Evolutionary conservation across 495 filamentous ascomycete species (phyloP).

Genomic region (Podospora didyma): DNA sequence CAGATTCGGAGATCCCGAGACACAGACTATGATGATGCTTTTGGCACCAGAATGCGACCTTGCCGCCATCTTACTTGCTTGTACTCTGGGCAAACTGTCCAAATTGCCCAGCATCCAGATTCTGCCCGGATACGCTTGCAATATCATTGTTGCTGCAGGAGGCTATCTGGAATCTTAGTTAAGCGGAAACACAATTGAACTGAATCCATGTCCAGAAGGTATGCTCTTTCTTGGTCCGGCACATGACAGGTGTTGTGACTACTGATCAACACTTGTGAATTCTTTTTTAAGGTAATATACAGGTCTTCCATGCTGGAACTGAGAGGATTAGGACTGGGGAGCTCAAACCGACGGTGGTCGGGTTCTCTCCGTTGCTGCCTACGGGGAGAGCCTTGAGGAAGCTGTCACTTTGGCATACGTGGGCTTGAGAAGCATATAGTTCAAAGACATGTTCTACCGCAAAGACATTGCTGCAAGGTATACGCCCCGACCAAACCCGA

Average conservation of each 20-base stretch:
- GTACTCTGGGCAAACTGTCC: neutral
- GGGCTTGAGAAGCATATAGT: neutral
- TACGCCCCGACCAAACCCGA: too few species aligned
- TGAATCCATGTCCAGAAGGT: too few species aligned
- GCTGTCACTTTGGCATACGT: neutral
- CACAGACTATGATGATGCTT: neutral
- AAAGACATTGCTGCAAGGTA: neutral
- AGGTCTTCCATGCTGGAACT: too few species aligned
- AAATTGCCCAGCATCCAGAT: too few species aligned
- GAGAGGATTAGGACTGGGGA: neutral
- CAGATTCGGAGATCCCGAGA: neutral
- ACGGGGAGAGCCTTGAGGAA: neutral
- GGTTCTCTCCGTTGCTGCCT: neutral
- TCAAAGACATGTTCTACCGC: neutral
- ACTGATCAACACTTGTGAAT: too few species aligned
- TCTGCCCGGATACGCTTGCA: too few species aligned
- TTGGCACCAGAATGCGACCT: neutral
- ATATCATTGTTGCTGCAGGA: too few species aligned
- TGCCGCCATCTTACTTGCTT: neutral
- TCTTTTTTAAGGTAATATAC: too few species aligned
- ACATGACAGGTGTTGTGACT: too few species aligned
- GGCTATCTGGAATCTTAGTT: too few species aligned
- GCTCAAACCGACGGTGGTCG: neutral
- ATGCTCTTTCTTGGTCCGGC: too few species aligned
- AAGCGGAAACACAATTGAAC: too few species aligned